phyloP scores from a whole-genome alignment of 345 rosid genomes.

The Populus tremula region DNA sequence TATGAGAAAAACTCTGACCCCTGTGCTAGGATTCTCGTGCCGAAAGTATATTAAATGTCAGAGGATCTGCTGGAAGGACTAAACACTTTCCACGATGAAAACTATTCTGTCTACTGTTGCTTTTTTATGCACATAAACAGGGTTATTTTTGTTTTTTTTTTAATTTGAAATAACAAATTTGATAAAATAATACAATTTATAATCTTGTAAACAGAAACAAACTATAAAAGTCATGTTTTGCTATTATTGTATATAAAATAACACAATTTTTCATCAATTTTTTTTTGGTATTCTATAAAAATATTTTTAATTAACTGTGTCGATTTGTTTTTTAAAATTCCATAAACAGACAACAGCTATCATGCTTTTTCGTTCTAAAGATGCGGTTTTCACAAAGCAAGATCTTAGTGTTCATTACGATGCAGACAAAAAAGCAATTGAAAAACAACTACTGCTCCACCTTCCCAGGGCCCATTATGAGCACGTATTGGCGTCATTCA shows the following conservation, averaged over 20 bases:
- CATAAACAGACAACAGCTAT: background rate
- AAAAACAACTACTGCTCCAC: background rate
- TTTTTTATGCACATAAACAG: background rate
- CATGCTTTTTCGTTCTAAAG: background rate
- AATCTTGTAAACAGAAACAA: too few relatives aligned
- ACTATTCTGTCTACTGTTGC: background rate
- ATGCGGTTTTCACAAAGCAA: background rate
- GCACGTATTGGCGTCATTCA: constrained; percentile 22
- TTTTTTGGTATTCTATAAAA: too few relatives aligned
- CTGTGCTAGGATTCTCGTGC: background rate
- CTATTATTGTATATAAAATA: too few relatives aligned
- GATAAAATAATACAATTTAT: too few relatives aligned
- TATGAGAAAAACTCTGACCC: too few relatives aligned
- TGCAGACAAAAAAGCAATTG: background rate
- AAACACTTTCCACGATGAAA: background rate
- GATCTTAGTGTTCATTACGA: background rate
- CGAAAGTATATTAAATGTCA: background rate
- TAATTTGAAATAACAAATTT: too few relatives aligned
- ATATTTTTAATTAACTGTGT: too few relatives aligned
- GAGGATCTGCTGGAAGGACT: background rate
- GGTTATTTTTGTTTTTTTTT: too few relatives aligned
- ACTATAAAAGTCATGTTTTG: too few relatives aligned
- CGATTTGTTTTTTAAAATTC: too few relatives aligned
- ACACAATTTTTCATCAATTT: too few relatives aligned
- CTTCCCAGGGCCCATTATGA: background rate